Evolutionary conservation across 352 stramenopile genomes (phyloP).

Genomic region (Globisporangium spinosum): DNA sequence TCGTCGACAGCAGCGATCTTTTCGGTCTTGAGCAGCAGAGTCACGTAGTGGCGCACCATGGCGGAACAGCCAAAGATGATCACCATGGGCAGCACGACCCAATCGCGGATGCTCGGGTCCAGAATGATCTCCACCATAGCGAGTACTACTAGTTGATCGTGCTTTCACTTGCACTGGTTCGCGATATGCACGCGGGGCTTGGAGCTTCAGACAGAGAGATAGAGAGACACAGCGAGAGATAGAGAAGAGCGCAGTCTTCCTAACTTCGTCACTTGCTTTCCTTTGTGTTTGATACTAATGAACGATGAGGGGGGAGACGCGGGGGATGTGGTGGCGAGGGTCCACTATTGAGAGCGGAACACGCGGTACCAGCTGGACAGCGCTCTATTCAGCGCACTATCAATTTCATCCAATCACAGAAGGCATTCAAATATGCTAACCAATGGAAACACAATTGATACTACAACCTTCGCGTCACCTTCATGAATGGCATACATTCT

Average conservation of each 20-base stretch:
- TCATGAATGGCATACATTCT: too few species aligned
- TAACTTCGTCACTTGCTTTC: background rate
- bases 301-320: conserved; percentile 2
- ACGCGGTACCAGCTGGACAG: background rate
- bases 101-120: conserved; percentile 92
- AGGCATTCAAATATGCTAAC: background rate
- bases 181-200: background rate
- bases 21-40: conserved; percentile 78
- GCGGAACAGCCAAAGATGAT: conserved; percentile 91
- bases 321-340: background rate
- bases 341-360: conserved; percentile 1
- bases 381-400: background rate
- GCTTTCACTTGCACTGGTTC: background rate
- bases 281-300: background rate
- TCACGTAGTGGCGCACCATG: conserved; percentile 85
- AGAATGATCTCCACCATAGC: conserved; percentile 88
- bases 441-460: background rate
- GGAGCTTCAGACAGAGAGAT: background rate
- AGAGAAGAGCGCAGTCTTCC: background rate
- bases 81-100: conserved; percentile 97
- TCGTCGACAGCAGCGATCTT: conserved; percentile 77
- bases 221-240: background rate
- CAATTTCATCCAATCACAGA: background rate
- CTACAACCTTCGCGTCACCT: background rate
- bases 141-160: background rate